Evolutionary conservation across 768 basidiomycete genomes (phyloP).

Genomic region (Termitomyces sp.): DNA sequence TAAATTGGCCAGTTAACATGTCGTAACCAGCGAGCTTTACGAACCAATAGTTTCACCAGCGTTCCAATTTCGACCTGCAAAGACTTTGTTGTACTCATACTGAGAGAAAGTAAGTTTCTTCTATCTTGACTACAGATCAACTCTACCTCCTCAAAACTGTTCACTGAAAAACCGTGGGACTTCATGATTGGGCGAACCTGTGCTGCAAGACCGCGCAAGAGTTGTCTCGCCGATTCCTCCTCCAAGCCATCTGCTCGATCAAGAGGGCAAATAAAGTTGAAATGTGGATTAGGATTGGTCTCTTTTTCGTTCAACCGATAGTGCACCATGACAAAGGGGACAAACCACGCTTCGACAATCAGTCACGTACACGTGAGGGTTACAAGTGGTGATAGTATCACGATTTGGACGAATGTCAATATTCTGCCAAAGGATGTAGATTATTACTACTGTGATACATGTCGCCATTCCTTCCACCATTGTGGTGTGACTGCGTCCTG

Average conservation of each 20-base stretch:
- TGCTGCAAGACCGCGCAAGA: conserved; percentile 73
- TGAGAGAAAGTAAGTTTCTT: conserved; percentile 18
- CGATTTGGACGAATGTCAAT: not conserved
- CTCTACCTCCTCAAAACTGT: conserved; percentile 75
- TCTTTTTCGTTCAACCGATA: conserved; percentile 63
- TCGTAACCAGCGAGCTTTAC: conserved; percentile 3
- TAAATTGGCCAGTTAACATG: not conserved
- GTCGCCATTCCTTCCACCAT: conserved; percentile 26
- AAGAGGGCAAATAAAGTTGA: conserved; percentile 72
- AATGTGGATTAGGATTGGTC: conserved; percentile 65
- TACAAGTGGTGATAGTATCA: not conserved
- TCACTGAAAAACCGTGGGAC: conserved; percentile 64
- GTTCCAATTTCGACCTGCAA: conserved; percentile 84
- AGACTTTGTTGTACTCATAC: conserved; percentile 77
- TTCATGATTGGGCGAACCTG: conserved; percentile 86
- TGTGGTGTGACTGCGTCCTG: conserved; percentile 18
- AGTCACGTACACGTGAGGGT: conserved; percentile 1
- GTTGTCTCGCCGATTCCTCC: conserved; percentile 61
- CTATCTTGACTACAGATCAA: not conserved
- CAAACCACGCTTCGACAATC: not conserved
- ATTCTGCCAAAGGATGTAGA: not conserved
- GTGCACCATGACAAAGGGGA: conserved; percentile 52
- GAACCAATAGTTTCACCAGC: conserved; percentile 73
- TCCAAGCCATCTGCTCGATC: conserved; percentile 32
- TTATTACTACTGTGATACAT: not conserved